Evolutionary conservation across 2,329 filamentous ascomycete species (phyloP).

Genomic region (Ophiostoma sp.): DNA sequence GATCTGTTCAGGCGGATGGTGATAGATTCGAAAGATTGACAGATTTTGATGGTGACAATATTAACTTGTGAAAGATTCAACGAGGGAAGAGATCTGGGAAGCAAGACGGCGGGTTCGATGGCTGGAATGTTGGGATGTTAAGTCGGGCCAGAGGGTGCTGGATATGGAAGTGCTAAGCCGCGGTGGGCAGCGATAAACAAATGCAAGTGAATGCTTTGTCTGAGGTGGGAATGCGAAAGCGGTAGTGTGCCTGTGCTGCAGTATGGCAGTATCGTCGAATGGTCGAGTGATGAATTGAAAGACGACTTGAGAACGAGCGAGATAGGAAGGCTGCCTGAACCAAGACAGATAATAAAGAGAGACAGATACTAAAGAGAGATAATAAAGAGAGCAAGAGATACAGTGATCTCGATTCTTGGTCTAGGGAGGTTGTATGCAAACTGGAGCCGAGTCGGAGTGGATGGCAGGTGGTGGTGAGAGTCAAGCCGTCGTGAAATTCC

Average conservation of each 20-base stretch:
- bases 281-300: neutral
- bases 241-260: neutral
- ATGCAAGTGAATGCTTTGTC: slow-evolving; percentile 26
- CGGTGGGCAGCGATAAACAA: slow-evolving; percentile 22
- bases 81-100: neutral
- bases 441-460: neutral
- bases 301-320: neutral
- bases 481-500: neutral
- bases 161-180: neutral
- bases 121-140: neutral
- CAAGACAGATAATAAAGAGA: slow-evolving; percentile 4
- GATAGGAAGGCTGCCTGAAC: neutral
- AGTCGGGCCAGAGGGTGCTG: neutral
- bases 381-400: neutral
- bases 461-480: neutral
- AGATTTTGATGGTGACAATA: neutral
- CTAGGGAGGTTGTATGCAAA: neutral
- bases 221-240: neutral
- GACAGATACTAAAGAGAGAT: neutral
- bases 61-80: neutral
- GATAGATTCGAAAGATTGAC: neutral
- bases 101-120: neutral
- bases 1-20: neutral
- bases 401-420: slow-evolving; percentile 14
- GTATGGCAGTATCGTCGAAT: slow-evolving; percentile 13